A percentile compares a stretch with the other conserved stretches of the same genome.
Evolutionary conservation across 345 rosid species (phyloP).

Genomic region (Atalantia buxifolia): DNA sequence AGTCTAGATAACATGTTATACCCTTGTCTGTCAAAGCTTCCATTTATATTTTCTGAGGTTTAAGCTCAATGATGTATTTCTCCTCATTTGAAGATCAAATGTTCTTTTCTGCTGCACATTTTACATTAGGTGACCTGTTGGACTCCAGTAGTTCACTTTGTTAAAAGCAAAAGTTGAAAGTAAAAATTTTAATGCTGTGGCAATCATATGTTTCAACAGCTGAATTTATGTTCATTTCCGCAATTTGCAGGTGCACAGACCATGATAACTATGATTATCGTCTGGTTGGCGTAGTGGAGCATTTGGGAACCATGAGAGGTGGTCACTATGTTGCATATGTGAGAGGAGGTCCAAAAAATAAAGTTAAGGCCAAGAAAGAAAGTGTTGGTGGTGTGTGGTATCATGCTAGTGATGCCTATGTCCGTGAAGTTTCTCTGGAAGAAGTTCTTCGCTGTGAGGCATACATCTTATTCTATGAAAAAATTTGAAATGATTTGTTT

Average conservation of each 20-base stretch:
- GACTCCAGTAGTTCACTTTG: not conserved
- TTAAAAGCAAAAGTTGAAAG: not conserved
- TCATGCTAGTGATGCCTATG: slow-evolving; percentile 63
- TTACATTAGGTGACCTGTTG: not conserved
- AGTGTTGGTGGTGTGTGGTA: slow-evolving; percentile 55
- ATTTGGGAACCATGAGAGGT: slow-evolving; percentile 85
- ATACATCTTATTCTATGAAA: slow-evolving; percentile 84
- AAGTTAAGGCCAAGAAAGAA: slow-evolving; percentile 28
- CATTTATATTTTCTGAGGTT: not conserved
- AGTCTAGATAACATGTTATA: not conserved
- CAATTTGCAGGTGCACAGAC: slow-evolving; percentile 38
- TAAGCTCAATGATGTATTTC: not conserved
- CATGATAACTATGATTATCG: slow-evolving; percentile 43
- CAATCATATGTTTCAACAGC: not conserved
- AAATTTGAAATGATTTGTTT: slow-evolving; percentile 24
- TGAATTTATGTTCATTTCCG: not conserved
- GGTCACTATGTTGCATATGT: slow-evolving; percentile 95
- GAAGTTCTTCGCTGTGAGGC: slow-evolving; percentile 85
- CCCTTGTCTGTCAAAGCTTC: not conserved
- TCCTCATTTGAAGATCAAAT: not conserved
- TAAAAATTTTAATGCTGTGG: not conserved
- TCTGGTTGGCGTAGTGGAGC: slow-evolving; percentile 83
- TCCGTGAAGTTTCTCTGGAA: slow-evolving; percentile 63
- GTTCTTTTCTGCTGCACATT: not conserved
- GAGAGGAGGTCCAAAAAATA: slow-evolving; percentile 43